Evolutionary conservation across 306 rosid species (phyloP).

Genomic region (Prunus kanzakura): DNA sequence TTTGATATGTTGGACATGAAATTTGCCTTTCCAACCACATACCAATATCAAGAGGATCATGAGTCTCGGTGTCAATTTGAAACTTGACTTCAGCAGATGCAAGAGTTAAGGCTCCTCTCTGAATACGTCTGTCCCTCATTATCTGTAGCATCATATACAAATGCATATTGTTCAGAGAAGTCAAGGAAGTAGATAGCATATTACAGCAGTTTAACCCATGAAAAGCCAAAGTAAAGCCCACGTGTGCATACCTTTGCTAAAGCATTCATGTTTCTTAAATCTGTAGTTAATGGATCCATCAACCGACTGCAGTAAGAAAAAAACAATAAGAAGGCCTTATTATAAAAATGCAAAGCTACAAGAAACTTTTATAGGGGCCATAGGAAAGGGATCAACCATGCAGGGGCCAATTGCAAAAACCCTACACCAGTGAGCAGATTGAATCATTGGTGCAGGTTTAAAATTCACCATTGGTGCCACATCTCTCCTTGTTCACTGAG

Average conservation of each 20-base stretch:
- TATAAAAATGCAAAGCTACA: not conserved
- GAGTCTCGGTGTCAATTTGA: conserved; percentile 98
- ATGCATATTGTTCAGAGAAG: conserved; percentile 26
- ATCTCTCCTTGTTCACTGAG: not conserved
- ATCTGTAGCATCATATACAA: conserved; percentile 48
- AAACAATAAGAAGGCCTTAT: conserved; percentile 15
- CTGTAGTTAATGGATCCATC: conserved; percentile 87
- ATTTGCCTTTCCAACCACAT: conserved; percentile 22
- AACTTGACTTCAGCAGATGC: conserved; percentile 99
- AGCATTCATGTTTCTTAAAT: conserved; percentile 89
- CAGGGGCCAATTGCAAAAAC: not conserved
- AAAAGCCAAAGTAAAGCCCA: conserved; percentile 11
- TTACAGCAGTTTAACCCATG: conserved; percentile 5
- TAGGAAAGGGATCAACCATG: not conserved
- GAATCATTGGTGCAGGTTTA: not conserved
- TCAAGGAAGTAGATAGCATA: conserved; percentile 10
- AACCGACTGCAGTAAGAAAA: conserved; percentile 65
- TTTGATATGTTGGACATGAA: not conserved
- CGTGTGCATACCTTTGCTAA: conserved; percentile 77
- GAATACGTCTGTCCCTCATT: conserved; percentile 89
- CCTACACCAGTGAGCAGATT: not conserved
- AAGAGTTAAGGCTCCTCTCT: conserved; percentile 96
- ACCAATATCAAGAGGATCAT: conserved; percentile 99
- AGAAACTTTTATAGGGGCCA: conserved; percentile 7
- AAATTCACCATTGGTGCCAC: not conserved